A percentile compares a stretch with the other conserved stretches of the same genome.
Evolutionary conservation across 2,329 filamentous ascomycete genomes (phyloP).

Genomic region (Penicillium sp.): DNA sequence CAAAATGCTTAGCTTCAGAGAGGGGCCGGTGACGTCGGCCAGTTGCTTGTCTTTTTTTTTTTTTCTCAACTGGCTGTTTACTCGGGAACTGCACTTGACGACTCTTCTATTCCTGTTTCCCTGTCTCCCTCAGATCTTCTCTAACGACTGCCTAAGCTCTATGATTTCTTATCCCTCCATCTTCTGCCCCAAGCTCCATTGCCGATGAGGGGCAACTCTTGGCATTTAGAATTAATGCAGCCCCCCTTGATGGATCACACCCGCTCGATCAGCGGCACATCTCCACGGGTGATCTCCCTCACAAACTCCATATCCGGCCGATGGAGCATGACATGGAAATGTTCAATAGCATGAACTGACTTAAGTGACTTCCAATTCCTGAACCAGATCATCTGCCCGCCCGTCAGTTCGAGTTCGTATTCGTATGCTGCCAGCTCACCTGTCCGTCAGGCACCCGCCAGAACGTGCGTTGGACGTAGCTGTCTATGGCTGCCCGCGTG

Average conservation of each 20-base stretch:
- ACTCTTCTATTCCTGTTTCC: too few relatives aligned
- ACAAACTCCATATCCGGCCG: constrained; percentile 72
- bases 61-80: too few relatives aligned
- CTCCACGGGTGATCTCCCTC: constrained; percentile 68
- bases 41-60: neutral
- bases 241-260: constrained; percentile 13
- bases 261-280: constrained; percentile 65
- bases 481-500: constrained; percentile 66
- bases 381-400: constrained; percentile 73
- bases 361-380: constrained; percentile 88
- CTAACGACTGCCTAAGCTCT: neutral
- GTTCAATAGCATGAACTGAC: constrained; percentile 82
- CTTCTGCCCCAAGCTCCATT: constrained; percentile 1
- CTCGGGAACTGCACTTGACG: too few relatives aligned
- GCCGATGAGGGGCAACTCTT: constrained; percentile 24
- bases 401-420: constrained; percentile 5
- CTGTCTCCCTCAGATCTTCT: neutral
- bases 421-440: constrained; percentile 28
- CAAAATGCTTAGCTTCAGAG: constrained; percentile 11
- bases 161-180: neutral
- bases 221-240: constrained; percentile 7
- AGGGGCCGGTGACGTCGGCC: constrained; percentile 17
- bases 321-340: constrained; percentile 92
- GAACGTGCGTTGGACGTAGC: constrained; percentile 70
- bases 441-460: constrained; percentile 47